A percentile compares a stretch with the other conserved stretches of the same genome.
Evolutionary conservation across 2,329 filamentous ascomycete genomes (phyloP).

Genomic region (Podosphaera aphanis): DNA sequence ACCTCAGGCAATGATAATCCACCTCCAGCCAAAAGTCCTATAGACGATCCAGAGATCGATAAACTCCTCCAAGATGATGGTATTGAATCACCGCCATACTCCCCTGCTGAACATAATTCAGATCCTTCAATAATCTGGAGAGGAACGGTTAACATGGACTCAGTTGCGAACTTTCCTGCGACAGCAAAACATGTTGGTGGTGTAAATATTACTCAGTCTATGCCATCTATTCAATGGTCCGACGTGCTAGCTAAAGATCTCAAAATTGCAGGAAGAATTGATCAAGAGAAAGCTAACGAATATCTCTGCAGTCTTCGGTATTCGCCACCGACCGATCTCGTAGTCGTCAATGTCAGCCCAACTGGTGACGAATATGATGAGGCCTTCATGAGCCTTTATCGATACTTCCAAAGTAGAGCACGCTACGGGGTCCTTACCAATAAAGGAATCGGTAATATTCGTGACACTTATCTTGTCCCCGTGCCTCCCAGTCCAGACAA

Average conservation of each 20-base stretch:
- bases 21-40: constrained; percentile 28
- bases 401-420: constrained; percentile 64
- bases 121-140: constrained; percentile 58
- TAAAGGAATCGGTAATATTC: constrained; percentile 48
- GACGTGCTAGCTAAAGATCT: constrained; percentile 49
- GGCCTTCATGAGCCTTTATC: constrained; percentile 54
- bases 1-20: constrained; percentile 21
- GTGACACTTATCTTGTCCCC: constrained; percentile 79
- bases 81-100: constrained; percentile 61
- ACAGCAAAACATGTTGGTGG: constrained; percentile 69
- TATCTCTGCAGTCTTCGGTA: constrained; percentile 77
- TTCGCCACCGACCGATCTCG: constrained; percentile 60
- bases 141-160: constrained; percentile 53
- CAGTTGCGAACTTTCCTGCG: constrained; percentile 50
- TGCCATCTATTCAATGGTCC: constrained; percentile 35
- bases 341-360: constrained; percentile 50
- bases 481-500: constrained; percentile 46
- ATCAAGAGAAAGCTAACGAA: constrained; percentile 60
- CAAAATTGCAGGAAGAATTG: constrained; percentile 57
- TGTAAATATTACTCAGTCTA: constrained; percentile 41
- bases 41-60: constrained; percentile 73
- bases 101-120: constrained; percentile 47
- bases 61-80: constrained; percentile 60
- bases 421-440: constrained; percentile 75
- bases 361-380: constrained; percentile 34